Evolutionary conservation across 179 eudicot species (phyloP).

Genomic region (Gypsophila paniculata): DNA sequence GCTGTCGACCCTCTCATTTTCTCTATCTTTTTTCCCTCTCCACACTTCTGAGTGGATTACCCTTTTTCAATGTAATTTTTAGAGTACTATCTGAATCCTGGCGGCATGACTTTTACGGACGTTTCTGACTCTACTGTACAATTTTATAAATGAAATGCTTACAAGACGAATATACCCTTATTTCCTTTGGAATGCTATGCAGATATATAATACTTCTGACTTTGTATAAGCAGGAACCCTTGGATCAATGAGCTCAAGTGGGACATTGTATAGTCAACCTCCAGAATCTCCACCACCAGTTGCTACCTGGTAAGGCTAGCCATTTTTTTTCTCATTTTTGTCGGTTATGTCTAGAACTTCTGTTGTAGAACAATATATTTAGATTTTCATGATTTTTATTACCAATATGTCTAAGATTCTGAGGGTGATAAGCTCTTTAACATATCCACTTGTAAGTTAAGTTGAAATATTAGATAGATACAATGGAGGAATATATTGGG

Average conservation of each 20-base stretch:
- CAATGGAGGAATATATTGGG: not conserved
- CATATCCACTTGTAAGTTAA: not conserved
- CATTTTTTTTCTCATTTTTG: not conserved
- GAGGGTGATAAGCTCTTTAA: not conserved
- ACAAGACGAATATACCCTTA: too few species aligned
- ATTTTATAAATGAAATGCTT: too few species aligned
- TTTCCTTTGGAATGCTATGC: not conserved
- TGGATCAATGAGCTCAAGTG: conserved; percentile 78
- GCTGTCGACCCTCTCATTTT: not conserved
- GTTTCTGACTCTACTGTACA: not conserved
- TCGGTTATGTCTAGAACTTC: too few species aligned
- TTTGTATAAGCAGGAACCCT: conserved; percentile 56
- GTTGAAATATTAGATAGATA: not conserved
- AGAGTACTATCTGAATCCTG: not conserved
- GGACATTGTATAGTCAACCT: conserved; percentile 67
- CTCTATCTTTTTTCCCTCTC: too few species aligned
- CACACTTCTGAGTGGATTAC: too few species aligned
- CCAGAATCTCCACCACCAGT: conserved; percentile 37
- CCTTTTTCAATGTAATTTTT: not conserved
- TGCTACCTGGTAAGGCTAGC: conserved; percentile 66
- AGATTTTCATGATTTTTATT: not conserved
- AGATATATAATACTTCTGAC: not conserved
- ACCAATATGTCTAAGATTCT: not conserved
- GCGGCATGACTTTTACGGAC: not conserved
- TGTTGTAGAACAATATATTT: not conserved